A percentile compares a stretch with the other conserved stretches of the same genome.
These are phyloP conservation scores for Boletus edulis DNA, from an alignment of 768 basidiomycete species.

Conservation along the genomic window DNA sequence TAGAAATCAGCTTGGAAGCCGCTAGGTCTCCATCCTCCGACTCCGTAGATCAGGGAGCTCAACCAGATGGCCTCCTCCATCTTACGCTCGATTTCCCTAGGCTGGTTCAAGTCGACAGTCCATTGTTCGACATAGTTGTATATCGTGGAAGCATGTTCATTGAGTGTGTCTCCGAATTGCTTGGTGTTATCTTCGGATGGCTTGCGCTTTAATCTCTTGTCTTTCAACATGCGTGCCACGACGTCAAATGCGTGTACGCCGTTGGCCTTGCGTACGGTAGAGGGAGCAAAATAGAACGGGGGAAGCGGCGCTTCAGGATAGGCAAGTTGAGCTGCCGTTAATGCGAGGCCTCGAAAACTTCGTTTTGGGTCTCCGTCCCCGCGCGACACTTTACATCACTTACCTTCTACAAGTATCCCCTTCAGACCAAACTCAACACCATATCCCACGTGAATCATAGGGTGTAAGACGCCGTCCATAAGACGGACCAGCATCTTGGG, in stretches of 20 bases:
- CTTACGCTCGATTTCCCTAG: slow-evolving; percentile 48
- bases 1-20: slow-evolving; percentile 46
- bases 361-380: not conserved
- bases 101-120: slow-evolving; percentile 36
- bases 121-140: slow-evolving; percentile 36
- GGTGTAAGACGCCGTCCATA: slow-evolving; percentile 51
- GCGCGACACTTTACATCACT: not conserved
- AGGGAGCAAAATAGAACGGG: slow-evolving; percentile 7
- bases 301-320: slow-evolving; percentile 33
- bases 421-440: slow-evolving; percentile 62
- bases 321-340: slow-evolving; percentile 30
- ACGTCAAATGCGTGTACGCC: slow-evolving; percentile 43
- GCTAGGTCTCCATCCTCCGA: slow-evolving; percentile 46
- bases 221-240: slow-evolving; percentile 49
- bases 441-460: slow-evolving; percentile 60
- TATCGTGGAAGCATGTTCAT: not conserved
- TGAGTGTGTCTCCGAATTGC: slow-evolving; percentile 14
- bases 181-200: slow-evolving; percentile 16
- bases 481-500: slow-evolving; percentile 57
- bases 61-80: slow-evolving; percentile 63
- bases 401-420: slow-evolving; percentile 64
- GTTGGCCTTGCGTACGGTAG: not conserved
- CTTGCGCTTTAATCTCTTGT: slow-evolving; percentile 32
- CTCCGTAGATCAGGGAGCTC: slow-evolving; percentile 49
- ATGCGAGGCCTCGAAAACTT: slow-evolving; percentile 22